phyloP scores from a whole-genome alignment of 371 early-diverging fungal genomes.

The Fennellomyces sp. region DNA sequence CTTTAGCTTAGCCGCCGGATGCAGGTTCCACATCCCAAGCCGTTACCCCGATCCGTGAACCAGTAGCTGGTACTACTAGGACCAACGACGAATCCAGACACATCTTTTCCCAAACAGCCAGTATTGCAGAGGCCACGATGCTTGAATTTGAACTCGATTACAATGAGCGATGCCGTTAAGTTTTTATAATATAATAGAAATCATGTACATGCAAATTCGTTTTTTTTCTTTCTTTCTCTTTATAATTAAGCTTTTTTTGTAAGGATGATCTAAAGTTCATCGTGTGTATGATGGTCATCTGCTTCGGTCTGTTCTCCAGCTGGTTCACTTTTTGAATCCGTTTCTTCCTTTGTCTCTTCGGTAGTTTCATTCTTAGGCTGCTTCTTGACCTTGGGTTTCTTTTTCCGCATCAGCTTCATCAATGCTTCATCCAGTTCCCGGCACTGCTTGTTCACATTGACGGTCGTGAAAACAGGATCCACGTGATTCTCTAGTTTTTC shows the following conservation, averaged over 20 bases:
- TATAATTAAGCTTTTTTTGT: background rate
- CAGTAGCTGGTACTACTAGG: no score
- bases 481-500: conserved; percentile 55
- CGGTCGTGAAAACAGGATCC: conserved; percentile 66
- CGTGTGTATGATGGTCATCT: conserved; percentile 4
- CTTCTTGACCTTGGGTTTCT: conserved; percentile 58
- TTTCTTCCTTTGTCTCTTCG: conserved; percentile 11
- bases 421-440: conserved; percentile 57
- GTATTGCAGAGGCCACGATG: conserved; percentile 10
- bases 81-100: background rate
- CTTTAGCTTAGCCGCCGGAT: no score
- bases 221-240: background rate
- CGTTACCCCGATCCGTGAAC: no score
- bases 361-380: conserved; percentile 18
- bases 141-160: conserved; percentile 11
- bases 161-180: background rate
- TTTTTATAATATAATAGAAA: background rate
- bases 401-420: conserved; percentile 56
- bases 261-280: conserved; percentile 10
- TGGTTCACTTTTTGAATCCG: background rate
- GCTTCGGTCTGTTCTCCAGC: background rate
- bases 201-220: background rate
- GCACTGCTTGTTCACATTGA: conserved; percentile 52
- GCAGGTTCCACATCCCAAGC: no score
- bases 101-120: background rate